Percentiles rank a stretch among this genome's conserved stretches.
Evolutionary conservation across 371 early-diverging fungal genomes (phyloP).

Genomic region (Apophysomyces ossiformis): DNA sequence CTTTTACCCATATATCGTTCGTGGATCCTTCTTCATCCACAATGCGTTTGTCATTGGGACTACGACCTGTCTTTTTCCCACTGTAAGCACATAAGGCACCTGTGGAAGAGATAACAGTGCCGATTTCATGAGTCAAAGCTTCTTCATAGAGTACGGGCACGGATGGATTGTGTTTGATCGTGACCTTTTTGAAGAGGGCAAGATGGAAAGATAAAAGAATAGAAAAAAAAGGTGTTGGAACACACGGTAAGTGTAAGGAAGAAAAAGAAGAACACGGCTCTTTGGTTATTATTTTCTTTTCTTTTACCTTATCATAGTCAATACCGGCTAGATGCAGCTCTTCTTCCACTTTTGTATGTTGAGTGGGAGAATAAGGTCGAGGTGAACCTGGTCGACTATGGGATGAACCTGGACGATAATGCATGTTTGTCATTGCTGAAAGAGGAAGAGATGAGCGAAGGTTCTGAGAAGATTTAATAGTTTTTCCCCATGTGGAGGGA

Average conservation of each 20-base stretch:
- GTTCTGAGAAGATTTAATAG: neutral
- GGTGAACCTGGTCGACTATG: slow-evolving; percentile 39
- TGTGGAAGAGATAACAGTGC: slow-evolving; percentile 85
- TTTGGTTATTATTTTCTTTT: neutral
- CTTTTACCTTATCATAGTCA: slow-evolving; percentile 51
- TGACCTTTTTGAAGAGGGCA: slow-evolving; percentile 38
- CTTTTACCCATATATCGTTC: slow-evolving; percentile 87
- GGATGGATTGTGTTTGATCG: slow-evolving; percentile 71
- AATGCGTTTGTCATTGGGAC: slow-evolving; percentile 95
- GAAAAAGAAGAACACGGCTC: neutral
- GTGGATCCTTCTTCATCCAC: slow-evolving; percentile 85
- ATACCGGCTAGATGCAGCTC: slow-evolving; percentile 56
- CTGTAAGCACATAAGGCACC: slow-evolving; percentile 93
- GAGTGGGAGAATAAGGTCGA: slow-evolving; percentile 40
- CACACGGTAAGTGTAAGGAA: neutral
- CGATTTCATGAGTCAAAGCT: slow-evolving; percentile 86
- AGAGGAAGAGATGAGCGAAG: slow-evolving; percentile 2
- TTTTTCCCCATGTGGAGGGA: slow-evolving; percentile 9
- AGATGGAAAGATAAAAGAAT: neutral
- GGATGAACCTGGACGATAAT: slow-evolving; percentile 24
- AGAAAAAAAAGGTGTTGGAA: too few species aligned
- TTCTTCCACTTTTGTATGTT: slow-evolving; percentile 56
- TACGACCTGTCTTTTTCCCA: slow-evolving; percentile 89
- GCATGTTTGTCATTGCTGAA: slow-evolving; percentile 7
- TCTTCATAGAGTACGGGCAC: slow-evolving; percentile 93